Evolutionary conservation across 163 green algal genomes (phyloP).

Genomic region (Scenedesmus sp.): DNA sequence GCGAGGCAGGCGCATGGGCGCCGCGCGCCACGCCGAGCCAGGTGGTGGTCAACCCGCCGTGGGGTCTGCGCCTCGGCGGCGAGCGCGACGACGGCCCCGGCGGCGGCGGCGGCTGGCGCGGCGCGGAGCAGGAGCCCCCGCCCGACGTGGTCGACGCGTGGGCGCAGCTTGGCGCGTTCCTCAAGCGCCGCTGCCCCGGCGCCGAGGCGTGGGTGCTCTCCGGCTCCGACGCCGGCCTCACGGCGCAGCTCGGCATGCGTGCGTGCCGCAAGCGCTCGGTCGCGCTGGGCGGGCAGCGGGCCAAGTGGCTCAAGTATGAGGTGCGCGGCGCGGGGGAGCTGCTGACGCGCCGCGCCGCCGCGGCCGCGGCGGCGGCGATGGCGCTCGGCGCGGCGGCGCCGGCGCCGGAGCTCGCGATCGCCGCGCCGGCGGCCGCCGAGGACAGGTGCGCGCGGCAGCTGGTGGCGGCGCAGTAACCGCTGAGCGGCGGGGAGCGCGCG

Average conservation of each 20-base stretch:
- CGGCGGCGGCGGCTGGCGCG: neutral
- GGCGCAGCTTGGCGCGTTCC: conserved; percentile 68
- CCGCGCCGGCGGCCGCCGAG: too few relatives aligned
- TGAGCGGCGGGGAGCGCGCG: too few relatives aligned
- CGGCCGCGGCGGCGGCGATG: too few relatives aligned
- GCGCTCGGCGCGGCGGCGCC: too few relatives aligned
- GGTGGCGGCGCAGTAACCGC: too few relatives aligned
- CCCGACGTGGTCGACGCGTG: conserved; percentile 57
- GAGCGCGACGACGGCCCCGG: neutral
- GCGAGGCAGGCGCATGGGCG: conserved; percentile 55
- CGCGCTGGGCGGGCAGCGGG: conserved; percentile 23
- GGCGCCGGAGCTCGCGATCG: too few relatives aligned
- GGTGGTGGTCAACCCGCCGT: conserved; percentile 93
- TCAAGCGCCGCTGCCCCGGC: conserved; percentile 62
- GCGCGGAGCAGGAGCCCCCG: conserved; percentile 37
- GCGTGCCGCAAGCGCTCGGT: conserved; percentile 26
- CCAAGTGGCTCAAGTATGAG: conserved; percentile 37
- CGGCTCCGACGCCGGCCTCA: conserved; percentile 10
- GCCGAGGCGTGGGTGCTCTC: conserved; percentile 42
- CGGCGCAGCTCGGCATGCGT: conserved; percentile 27
- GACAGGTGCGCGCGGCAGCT: too few relatives aligned
- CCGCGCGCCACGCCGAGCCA: conserved; percentile 59
- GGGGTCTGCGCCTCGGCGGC: conserved; percentile 81
- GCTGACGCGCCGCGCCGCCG: too few relatives aligned
- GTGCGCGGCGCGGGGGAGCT: conserved; percentile 10